Base-by-base conservation (phyloP, 148 eudicot species). In the Heliosperma pusillum region DNA sequence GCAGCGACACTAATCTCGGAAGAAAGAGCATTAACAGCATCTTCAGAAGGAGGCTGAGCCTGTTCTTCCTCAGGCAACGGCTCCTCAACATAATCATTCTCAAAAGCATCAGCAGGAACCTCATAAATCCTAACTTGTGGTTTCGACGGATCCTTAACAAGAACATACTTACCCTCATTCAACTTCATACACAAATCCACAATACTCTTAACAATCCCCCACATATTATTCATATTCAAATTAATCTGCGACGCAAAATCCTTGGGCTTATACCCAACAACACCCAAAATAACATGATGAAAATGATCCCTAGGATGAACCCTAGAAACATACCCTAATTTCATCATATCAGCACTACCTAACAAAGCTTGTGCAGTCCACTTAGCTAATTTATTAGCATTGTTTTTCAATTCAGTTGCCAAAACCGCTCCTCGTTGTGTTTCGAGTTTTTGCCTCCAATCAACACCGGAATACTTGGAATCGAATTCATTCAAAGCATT, bases 121-220 rank as follows among this genome's bases (percentile, higher is more conserved):
- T 94, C 98, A 61, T 94, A 94, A 60, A 92, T 94, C 82, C 98
- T 87, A 67, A 91, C 98, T 69, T 92, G 98, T 0, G 98, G 98
- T 86, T 94, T 94, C 0, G 85, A 69, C 0, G 98, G 98, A 64
- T 94, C 98, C 86, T 94, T 90, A 62, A 94, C 98, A 20, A 94
- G 83, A 74, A 94, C 97, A 83, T 94, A 94, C 80, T 94, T 94
- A 0, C 98, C 98, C 80, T 94, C 98, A 66, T 82, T 81, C 82
- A 94, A 70, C 79, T 94, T 94, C 98, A 94, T 94, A 80, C 98
- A 94, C 89, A 94, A 83, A 70, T 94, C 97, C 70, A 91, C 98
- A 76, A 94, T 90, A 24, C 92, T 86, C 86, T 94, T 94, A 21
- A 94, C 96, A 79, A 94, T 92, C 1, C 98, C 98, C 97, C 98